Evolutionary conservation across 495 filamentous ascomycete genomes (phyloP), one percentile per base, ranked within the genome.

Genomic region (Aspergillus campestris): DNA sequence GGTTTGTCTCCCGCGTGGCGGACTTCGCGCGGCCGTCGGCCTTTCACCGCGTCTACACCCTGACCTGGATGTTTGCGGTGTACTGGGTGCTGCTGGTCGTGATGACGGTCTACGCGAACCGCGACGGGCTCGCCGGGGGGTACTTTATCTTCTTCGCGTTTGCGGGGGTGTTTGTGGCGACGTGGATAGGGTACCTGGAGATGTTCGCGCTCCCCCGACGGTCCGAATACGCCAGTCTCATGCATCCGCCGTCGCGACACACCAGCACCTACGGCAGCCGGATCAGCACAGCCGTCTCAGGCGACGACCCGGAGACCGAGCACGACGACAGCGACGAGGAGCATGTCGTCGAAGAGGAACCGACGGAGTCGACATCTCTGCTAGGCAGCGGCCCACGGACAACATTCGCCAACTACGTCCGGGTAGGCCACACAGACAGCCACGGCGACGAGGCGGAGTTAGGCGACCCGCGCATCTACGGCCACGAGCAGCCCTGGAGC

Each of bases 61-160:
- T 85, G 31, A 75, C 92, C 14, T 95, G 92, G 89, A 72, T 92
- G 48, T 95, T 87, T 58, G 50, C 79, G 24, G 59, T 87, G 7
- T 73, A 79, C 28, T 95, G 88, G 81, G 61, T 79, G 13, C 53
- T 86, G 30, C 71, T 94, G 30, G 81, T 95, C 10, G 73, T 70
- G 9, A 77, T 81, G 18, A 89, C 90, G 3, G 79, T 91, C 5
- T 73, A 79, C 40, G 81, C 87, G 49, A 79, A 91, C 55, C 75
- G 82, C 42, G 70, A 79, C 47, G 70, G 78, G 32, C 72, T 96
- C 36, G 87, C 78, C 10, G 77, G 83, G 27, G 84, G 83, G 11
- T 98, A 98, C 56, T 82, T 87, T 48, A 76, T 91, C 42, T 77
- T 94, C 31, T 83, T 95, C 53, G 82, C 87, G 55, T 85, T 89